These are phyloP conservation scores for Friedmanniomyces endolithicus DNA, from an alignment of 495 filamentous ascomycete genomes.

Conservation along the genomic window DNA sequence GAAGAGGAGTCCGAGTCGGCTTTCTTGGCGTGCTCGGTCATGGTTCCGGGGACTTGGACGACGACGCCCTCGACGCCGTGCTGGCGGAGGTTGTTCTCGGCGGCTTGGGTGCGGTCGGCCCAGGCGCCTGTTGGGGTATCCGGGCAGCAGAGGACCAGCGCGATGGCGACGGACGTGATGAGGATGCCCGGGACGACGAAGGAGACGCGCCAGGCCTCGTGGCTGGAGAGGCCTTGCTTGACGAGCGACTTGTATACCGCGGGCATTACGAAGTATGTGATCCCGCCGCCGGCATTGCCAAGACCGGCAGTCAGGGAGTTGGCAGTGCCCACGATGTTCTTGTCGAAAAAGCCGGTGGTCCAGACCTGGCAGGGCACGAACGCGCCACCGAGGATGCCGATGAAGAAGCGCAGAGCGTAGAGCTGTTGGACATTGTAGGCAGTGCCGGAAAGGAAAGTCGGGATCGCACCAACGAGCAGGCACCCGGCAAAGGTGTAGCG, in stretches of 20 bases:
- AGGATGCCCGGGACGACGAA: slow-evolving; percentile 31
- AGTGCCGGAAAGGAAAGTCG: slow-evolving; percentile 70
- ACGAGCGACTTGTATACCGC: slow-evolving; percentile 40
- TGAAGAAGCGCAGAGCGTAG: slow-evolving; percentile 73
- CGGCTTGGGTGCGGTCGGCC: slow-evolving; percentile 25
- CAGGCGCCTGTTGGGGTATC: slow-evolving; percentile 30
- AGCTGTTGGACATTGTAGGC: slow-evolving; percentile 58
- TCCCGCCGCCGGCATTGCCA: slow-evolving; percentile 85
- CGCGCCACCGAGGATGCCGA: slow-evolving; percentile 78
- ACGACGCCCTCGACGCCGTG: slow-evolving; percentile 21
- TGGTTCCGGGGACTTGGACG: slow-evolving; percentile 23
- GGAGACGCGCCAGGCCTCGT: slow-evolving; percentile 26
- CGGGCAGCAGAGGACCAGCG: slow-evolving; percentile 25
- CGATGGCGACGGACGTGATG: slow-evolving; percentile 25
- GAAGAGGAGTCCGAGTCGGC: neutral
- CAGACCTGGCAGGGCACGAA: slow-evolving; percentile 97
- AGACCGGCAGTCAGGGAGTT: slow-evolving; percentile 78
- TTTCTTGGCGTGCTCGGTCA: slow-evolving; percentile 17
- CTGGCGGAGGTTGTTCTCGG: slow-evolving; percentile 23
- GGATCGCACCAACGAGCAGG: slow-evolving; percentile 64
- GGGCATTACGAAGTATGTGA: slow-evolving; percentile 86
- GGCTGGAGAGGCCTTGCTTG: slow-evolving; percentile 18
- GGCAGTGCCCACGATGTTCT: slow-evolving; percentile 83
- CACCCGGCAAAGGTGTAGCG: slow-evolving; percentile 66
- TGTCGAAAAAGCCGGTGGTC: slow-evolving; percentile 75